These are phyloP conservation scores for Aspergillus pseudotamarii DNA, from an alignment of 2,329 filamentous ascomycete species.

Conservation along the genomic window DNA sequence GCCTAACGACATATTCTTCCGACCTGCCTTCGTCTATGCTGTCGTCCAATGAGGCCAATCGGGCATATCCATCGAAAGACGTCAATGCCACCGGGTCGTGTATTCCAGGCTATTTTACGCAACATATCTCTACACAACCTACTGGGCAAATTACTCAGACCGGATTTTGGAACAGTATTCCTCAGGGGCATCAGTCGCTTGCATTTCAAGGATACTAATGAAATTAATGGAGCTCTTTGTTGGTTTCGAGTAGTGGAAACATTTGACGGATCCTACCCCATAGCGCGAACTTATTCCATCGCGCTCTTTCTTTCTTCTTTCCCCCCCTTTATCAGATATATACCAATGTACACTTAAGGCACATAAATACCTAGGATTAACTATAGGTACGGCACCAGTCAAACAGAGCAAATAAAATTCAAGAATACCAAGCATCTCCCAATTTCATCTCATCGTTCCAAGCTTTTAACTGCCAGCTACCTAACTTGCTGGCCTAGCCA, in stretches of 20 bases:
- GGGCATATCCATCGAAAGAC: slow-evolving; percentile 8
- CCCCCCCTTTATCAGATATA: neutral
- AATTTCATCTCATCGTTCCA: too few species aligned
- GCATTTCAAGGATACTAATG: slow-evolving; percentile 19
- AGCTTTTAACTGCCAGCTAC: too few species aligned
- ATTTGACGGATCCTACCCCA: neutral
- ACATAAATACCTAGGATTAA: too few species aligned
- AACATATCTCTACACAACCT: slow-evolving; percentile 17
- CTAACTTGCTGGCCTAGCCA: too few species aligned
- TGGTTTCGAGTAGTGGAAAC: neutral
- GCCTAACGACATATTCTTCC: slow-evolving; percentile 19
- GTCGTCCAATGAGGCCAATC: slow-evolving; percentile 11
- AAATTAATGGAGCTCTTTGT: neutral
- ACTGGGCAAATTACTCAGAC: slow-evolving; percentile 10
- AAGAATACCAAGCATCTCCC: too few species aligned
- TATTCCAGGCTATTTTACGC: slow-evolving; percentile 22
- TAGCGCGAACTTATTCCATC: neutral
- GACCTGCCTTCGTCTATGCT: slow-evolving; percentile 19
- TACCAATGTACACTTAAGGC: neutral
- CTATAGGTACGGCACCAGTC: too few species aligned
- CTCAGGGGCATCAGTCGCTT: slow-evolving; percentile 13
- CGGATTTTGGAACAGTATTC: slow-evolving; percentile 18
- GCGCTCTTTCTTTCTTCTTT: neutral
- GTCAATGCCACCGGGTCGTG: slow-evolving; percentile 13
- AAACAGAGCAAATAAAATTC: too few species aligned